A percentile compares a stretch with the other conserved stretches of the same genome.
Conservation (phyloP, 2,329 filamentous ascomycete species). For the Stemphylium vesicarium region DNA sequence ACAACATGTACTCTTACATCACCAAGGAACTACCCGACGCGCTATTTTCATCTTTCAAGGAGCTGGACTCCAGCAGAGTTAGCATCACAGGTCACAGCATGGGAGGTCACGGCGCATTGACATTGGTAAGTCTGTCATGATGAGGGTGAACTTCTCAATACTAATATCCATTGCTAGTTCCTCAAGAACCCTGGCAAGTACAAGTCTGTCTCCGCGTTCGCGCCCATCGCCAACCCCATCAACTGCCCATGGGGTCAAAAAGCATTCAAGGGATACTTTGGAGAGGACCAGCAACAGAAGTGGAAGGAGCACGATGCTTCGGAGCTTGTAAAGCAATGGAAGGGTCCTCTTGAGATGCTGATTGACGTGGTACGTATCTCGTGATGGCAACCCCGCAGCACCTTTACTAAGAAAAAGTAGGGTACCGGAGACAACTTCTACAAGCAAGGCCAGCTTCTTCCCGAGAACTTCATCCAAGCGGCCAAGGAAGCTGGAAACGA, state of each 20-base stretch:
- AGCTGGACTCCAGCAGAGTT: constrained; percentile 73
- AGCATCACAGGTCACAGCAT: constrained; percentile 95
- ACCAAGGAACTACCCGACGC: constrained; percentile 82
- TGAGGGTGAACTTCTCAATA: constrained; percentile 4
- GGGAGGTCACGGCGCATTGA: constrained; percentile 95
- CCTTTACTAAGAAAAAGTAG: constrained; percentile 49
- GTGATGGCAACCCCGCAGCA: no score
- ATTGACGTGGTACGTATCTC: constrained; percentile 78
- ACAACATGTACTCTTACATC: constrained; percentile 95
- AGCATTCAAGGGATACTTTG: constrained; percentile 91
- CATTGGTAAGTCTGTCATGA: constrained; percentile 60
- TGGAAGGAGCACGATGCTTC: constrained; percentile 94
- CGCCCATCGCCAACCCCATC: constrained; percentile 85
- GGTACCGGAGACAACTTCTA: constrained; percentile 97
- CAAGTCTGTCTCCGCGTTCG: constrained; percentile 86
- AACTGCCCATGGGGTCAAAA: constrained; percentile 94
- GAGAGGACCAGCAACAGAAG: constrained; percentile 70
- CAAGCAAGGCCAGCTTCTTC: constrained; percentile 88
- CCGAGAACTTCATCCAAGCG: constrained; percentile 87
- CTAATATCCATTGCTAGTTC: constrained; percentile 58
- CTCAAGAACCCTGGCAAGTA: constrained; percentile 91
- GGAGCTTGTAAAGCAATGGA: constrained; percentile 81
- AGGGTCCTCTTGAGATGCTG: constrained; percentile 74
- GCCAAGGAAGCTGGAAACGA: constrained; percentile 75
- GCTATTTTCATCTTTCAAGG: constrained; percentile 73